Conservation (phyloP, 352 stramenopile species). For the Globisporangium recalcitrans region DNA sequence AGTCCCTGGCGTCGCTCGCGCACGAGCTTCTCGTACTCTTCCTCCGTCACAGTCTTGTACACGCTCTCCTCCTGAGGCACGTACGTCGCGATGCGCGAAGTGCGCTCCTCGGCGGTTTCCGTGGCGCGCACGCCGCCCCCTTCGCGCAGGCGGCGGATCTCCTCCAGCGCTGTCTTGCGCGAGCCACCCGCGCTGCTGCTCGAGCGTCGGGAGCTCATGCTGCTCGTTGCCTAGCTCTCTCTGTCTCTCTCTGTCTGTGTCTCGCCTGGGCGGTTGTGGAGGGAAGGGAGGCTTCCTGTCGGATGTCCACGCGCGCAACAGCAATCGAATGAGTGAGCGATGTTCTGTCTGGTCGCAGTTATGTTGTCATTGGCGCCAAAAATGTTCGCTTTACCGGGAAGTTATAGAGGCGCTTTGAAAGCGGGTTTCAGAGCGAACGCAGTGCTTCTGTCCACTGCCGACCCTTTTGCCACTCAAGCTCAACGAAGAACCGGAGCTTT, state of each 20-base stretch:
- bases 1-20: slow-evolving; percentile 67
- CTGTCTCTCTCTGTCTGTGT: not conserved
- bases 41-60: slow-evolving; percentile 82
- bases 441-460: too few species aligned
- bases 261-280: not conserved
- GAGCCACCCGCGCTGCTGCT: slow-evolving; percentile 29
- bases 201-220: slow-evolving; percentile 57
- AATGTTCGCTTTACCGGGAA: too few species aligned
- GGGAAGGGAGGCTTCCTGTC: not conserved
- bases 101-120: slow-evolving; percentile 7
- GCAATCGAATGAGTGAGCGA: not conserved
- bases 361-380: too few species aligned
- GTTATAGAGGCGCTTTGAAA: too few species aligned
- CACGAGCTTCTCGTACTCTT: slow-evolving; percentile 83
- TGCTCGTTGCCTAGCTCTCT: not conserved
- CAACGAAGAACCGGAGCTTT: too few species aligned
- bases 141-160: slow-evolving; percentile 73
- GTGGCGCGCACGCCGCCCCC: slow-evolving; percentile 15
- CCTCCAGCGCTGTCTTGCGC: slow-evolving; percentile 57
- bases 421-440: too few species aligned
- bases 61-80: slow-evolving; percentile 72
- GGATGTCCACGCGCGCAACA: not conserved
- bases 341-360: too few species aligned
- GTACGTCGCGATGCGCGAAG: slow-evolving; percentile 65
- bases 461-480: too few species aligned